These are phyloP conservation scores for Tetrastigma voinierianum DNA, from an alignment of 164 flowering plant genomes.

Conservation along the genomic window DNA sequence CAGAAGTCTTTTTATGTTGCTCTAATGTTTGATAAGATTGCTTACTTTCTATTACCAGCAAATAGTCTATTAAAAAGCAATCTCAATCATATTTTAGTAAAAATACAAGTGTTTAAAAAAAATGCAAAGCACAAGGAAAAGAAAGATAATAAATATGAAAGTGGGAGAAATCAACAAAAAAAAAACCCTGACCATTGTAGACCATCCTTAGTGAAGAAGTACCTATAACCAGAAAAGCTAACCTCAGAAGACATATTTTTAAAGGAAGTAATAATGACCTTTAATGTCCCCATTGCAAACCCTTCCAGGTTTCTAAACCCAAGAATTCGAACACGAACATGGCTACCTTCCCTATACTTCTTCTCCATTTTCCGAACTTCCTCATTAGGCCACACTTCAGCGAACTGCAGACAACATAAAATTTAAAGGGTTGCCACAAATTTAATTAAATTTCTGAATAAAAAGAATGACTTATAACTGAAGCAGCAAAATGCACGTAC, in stretches of 20 bases:
- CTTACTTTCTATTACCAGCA: no score
- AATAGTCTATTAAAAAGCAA: no score
- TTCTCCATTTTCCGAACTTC: conserved; percentile 65
- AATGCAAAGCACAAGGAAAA: no score
- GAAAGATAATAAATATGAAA: no score
- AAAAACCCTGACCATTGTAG: no score
- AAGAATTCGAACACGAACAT: conserved; percentile 73
- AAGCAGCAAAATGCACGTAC: conserved; percentile 43
- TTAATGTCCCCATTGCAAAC: conserved; percentile 68
- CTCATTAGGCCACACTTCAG: conserved; percentile 75
- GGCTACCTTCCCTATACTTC: conserved; percentile 67
- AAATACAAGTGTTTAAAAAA: no score
- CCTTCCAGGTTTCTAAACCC: conserved; percentile 88
- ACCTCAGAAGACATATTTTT: no score
- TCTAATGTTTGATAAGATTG: background rate
- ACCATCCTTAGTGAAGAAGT: no score
- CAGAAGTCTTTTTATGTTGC: background rate
- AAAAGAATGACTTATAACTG: background rate
- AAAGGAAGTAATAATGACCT: conserved; percentile 42
- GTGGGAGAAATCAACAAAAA: no score
- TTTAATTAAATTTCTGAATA: background rate
- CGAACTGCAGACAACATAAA: conserved; percentile 41
- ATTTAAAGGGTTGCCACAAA: background rate
- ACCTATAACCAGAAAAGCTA: no score
- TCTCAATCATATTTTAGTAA: no score